Evolutionary conservation across 495 filamentous ascomycete genomes (phyloP).

Genomic region (Haplographium delicatum): DNA sequence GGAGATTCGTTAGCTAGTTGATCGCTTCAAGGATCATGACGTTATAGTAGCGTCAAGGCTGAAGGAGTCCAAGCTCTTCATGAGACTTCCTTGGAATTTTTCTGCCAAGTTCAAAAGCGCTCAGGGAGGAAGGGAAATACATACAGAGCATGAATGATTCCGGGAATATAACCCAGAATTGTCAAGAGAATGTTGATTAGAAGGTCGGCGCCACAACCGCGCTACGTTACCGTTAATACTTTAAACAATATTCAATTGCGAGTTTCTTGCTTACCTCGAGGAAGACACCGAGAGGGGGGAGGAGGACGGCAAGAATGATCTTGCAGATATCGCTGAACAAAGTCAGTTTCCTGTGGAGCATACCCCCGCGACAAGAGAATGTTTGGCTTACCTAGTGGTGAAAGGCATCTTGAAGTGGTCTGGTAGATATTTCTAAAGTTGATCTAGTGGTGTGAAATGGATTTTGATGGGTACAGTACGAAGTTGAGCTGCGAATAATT

Average conservation of each 20-base stretch:
- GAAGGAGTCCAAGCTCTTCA: not conserved
- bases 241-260: not conserved
- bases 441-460: no score
- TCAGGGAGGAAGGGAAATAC: constrained; percentile 32
- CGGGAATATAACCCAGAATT: constrained; percentile 75
- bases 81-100: no score
- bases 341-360: constrained; percentile 2
- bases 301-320: constrained; percentile 81
- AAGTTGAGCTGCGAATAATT: no score
- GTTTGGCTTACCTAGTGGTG: no score
- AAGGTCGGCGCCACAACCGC: constrained; percentile 75
- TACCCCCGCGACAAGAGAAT: no score
- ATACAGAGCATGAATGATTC: constrained; percentile 70
- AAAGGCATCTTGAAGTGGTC: no score
- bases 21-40: not conserved
- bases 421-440: no score
- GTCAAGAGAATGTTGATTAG: constrained; percentile 86
- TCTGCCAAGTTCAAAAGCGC: not conserved
- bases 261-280: constrained; percentile 44
- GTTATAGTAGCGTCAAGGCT: not conserved
- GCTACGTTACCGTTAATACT: constrained; percentile 28
- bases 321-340: constrained; percentile 76
- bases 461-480: no score
- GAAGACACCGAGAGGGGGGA: constrained; percentile 89
- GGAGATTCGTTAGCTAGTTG: constrained; percentile 4